Evolutionary conservation across 768 basidiomycete species (phyloP), one percentile per base, ranked within the genome.

Genomic region (Cyathus striatus): DNA sequence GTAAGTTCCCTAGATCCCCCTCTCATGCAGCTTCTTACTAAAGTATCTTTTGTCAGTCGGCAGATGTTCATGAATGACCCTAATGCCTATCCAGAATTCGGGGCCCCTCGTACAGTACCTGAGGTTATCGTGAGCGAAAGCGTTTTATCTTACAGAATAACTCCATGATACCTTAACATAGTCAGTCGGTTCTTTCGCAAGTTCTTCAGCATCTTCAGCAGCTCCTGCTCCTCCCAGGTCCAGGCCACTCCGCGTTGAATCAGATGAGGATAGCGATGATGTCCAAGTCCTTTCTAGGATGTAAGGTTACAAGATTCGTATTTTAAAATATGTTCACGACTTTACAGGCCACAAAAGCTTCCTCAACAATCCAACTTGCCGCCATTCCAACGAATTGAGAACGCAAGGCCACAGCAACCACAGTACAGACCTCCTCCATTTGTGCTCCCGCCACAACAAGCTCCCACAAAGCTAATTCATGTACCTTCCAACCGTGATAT

Each of bases 401-500:
- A 40, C 24, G 1, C 42, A 42, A n/a, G n/a, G n/a, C n/a, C n/a
- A n/a, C 23, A 49, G 46, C 35, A 47, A 48, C 16, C 44, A 38
- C 39, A 47, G 47, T 25, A 42, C 42, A 7, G 32, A 40, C 44
- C 47, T 24, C 45, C 45, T 9, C 49, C 38, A 17, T 44, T 40
- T 47, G 27, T 9, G 9, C 27, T 30, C n/a, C 27, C 27, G n/a
- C 27, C 27, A 51, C 45, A 34, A 30, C 51, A 43, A n/a, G 43
- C 40, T 4, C 34, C 47, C 23, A 53, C 51, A 14, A 56, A 46
- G 0, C 62, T 62, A 1, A 60, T 73, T 24, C 61, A 54, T 27
- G 58, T 68, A 7, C 68, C 68, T 4, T 62, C 66, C 0, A 68
- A 69, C 47, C 51, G 43, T 34, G 61, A 57, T 39, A 36, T 45